Base-by-base conservation (phyloP, 2,329 filamentous ascomycete species). In the Talaromyces sp. region DNA sequence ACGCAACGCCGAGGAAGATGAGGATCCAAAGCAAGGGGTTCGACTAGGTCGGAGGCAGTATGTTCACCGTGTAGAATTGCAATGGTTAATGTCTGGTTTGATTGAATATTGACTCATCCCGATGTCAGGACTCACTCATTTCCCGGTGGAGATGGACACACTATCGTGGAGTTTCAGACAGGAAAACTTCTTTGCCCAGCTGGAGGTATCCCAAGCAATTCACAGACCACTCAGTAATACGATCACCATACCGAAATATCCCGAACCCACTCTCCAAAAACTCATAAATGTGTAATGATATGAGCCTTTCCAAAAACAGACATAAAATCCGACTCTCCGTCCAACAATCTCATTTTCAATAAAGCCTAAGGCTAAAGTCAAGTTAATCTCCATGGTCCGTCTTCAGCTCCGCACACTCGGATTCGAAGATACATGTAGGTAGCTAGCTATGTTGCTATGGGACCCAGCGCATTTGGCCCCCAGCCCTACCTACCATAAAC, bases 11-110 rank as follows among this genome's bases (percentile, higher is more conserved):
- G 10, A 37, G 35, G 13, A 31, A n/a, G n/a, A 14, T 8, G n/a
- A 37, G 31, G 50, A 58, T 37, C 56, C 37, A 43, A 43, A 24
- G 37, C 37, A 58, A 58, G 35, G 56, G 56, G 43, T 57, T 57
- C 4, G 54, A 43, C 56, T 43, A 58, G 56, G 35, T 37, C 11
- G 19, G 24, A 43, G 31, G 16, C n/a, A 35, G 39, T 35, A 58
- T n/a, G 8, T 58, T 58, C 16, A 58, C 22, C 56, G 37, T 58
- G 37, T 27, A 6, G 22, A 43, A 56, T 35, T 56, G 50, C 31
- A 54, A 50, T 31, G 22, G 22, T 49, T 22, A 3, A 19, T 13
- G 16, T 41, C 39, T n/a, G 39, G 27, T 31, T 31, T 41, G 39
- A 8, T n/a, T 45, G 19, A 22, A 50, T 31, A 16, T 52, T 52